These are phyloP conservation scores for Verbena officinalis DNA, from an alignment of 257 asterid genomes.

Conservation along the genomic window DNA sequence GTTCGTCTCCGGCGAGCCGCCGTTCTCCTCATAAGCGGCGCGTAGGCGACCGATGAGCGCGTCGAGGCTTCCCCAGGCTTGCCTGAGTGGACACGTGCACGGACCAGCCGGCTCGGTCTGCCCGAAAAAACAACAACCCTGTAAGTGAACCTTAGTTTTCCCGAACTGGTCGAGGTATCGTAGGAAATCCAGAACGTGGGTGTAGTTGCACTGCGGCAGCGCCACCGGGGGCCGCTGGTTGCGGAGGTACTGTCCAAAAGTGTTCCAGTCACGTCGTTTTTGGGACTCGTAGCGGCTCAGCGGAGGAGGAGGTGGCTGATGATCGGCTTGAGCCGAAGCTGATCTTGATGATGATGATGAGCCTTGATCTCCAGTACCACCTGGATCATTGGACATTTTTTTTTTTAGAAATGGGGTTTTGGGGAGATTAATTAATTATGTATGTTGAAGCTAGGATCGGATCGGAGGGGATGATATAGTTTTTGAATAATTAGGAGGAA, in stretches of 20 bases:
- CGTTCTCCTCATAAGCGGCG: constrained; percentile 89
- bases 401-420: neutral
- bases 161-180: constrained; percentile 88
- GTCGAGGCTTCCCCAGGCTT: constrained; percentile 95
- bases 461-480: neutral
- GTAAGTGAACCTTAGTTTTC: constrained; percentile 80
- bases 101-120: constrained; percentile 81
- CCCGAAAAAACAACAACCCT: constrained; percentile 66
- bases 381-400: constrained; percentile 59
- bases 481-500: neutral
- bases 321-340: constrained; percentile 10
- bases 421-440: neutral
- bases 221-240: constrained; percentile 79
- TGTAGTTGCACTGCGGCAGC: constrained; percentile 68
- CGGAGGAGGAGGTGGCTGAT: constrained; percentile 44
- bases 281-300: constrained; percentile 85
- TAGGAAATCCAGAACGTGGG: constrained; percentile 74
- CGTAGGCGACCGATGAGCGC: constrained; percentile 83
- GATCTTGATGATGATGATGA: constrained; percentile 54
- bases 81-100: constrained; percentile 71
- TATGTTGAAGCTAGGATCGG: neutral
- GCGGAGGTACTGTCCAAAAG: constrained; percentile 78
- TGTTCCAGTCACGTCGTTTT: constrained; percentile 92
- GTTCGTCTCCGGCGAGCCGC: constrained; percentile 71
- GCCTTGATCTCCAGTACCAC: constrained; percentile 40